Evolutionary conservation across 345 rosid species (phyloP), one percentile per base, ranked within the genome.

Genomic region (Citrus reticulata): DNA sequence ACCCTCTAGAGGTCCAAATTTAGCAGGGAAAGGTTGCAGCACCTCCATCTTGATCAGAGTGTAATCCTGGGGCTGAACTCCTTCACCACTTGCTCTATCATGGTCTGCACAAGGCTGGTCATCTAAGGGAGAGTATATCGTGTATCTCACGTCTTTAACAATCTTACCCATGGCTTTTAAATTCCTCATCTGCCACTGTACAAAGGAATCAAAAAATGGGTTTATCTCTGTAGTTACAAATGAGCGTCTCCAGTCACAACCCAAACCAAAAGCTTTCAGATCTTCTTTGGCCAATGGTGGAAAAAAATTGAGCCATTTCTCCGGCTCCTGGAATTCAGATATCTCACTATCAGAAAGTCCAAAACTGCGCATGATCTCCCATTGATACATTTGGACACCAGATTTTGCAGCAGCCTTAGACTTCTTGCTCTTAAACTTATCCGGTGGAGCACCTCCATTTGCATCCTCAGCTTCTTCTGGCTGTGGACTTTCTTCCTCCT

Each of bases 81-180:
- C 98, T 89, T 95, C 98, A 58, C 98, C 98, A 40, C 82, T 83
- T 63, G 99, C 99, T 82, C 98, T 88, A 83, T 95, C 99, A 71
- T 95, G 98, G 85, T 93, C 98, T 1, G 98, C 98, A 70, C 98
- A 95, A 37, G 98, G 99, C 85, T 93, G 99, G 58, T 94, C 98
- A 80, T 95, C 99, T 46, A 92, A 82, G 35, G 99, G 99, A 51
- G 99, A 95, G 85, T 84, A 95, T 64, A 95, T 84, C 0, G 98
- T 89, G 86, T 90, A 92, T 73, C 99, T 86, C 32, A 87, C 77
- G 81, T 95, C 99, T 81, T 93, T 95, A 9, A 93, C 89, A 71
- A 95, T 89, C 87, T 89, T 95, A 4, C 99, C 98, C 98, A 87
- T 86, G 17, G 98, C 81, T 79, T 88, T 93, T 84, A 95, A 77